A percentile compares a stretch with the other conserved stretches of the same genome.
phyloP scores from a whole-genome alignment of 2,329 filamentous ascomycete genomes.

The Epichloe glyceriae region DNA sequence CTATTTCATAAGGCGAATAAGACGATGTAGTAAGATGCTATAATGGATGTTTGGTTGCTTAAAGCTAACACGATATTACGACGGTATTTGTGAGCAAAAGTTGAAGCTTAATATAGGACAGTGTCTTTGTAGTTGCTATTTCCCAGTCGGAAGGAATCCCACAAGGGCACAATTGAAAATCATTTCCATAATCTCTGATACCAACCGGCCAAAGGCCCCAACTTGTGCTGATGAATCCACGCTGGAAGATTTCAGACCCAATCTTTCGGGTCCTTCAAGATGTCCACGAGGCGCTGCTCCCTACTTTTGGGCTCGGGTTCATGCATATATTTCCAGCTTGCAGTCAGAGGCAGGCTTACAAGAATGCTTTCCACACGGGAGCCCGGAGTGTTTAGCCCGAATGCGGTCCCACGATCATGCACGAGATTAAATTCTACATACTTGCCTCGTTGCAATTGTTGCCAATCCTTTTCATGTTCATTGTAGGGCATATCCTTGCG shows the following conservation, averaged over 20 bases:
- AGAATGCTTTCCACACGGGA: constrained; percentile 91
- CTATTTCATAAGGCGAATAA: too few species aligned
- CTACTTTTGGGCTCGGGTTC: constrained; percentile 59
- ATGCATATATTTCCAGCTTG: constrained; percentile 94
- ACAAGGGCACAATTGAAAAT: too few species aligned
- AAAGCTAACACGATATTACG: too few species aligned
- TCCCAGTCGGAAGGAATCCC: too few species aligned
- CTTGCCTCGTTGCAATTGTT: constrained; percentile 83
- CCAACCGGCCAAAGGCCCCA: too few species aligned
- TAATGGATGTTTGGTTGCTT: too few species aligned
- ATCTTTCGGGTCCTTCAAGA: constrained; percentile 49
- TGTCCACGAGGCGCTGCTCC: constrained; percentile 71
- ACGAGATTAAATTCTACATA: constrained; percentile 99
- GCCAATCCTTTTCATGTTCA: constrained; percentile 83
- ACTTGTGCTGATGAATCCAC: too few species aligned
- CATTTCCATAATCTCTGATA: too few species aligned
- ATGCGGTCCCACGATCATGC: constrained; percentile 88
- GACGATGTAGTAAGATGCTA: too few species aligned
- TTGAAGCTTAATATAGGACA: too few species aligned
- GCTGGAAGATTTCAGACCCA: constrained; percentile 39
- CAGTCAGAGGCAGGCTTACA: constrained; percentile 90
- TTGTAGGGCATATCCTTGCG: constrained; percentile 88
- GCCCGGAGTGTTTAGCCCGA: constrained; percentile 85
- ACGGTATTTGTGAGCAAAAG: too few species aligned
- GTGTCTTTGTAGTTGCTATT: too few species aligned